Percentiles rank a stretch among this genome's conserved stretches.
phyloP scores from a whole-genome alignment of 768 basidiomycete genomes.

The Trametes punicea region DNA sequence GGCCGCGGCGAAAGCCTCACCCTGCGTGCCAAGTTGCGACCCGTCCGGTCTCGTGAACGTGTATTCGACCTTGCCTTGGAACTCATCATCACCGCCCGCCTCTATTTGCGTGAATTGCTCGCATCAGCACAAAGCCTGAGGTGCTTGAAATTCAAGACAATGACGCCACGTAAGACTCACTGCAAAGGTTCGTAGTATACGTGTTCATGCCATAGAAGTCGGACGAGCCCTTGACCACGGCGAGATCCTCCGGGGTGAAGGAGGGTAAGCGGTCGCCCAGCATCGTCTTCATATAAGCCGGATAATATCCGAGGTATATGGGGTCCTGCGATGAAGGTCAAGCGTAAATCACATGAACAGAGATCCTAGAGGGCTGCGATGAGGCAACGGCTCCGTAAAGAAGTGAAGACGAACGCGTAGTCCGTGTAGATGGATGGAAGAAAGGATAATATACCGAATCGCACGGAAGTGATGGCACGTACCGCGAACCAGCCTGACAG shows the following conservation, averaged over 20 bases:
- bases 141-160: not conserved
- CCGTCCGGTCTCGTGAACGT: constrained; percentile 68
- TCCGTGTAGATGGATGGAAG: not conserved
- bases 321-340: constrained; percentile 46
- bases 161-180: constrained; percentile 23
- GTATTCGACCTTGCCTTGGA: constrained; percentile 64
- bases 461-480: constrained; percentile 6
- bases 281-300: constrained; percentile 57
- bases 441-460: constrained; percentile 12
- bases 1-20: constrained; percentile 30
- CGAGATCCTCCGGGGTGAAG: constrained; percentile 56
- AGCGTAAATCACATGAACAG: not conserved
- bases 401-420: not conserved
- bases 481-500: constrained; percentile 56
- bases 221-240: constrained; percentile 60
- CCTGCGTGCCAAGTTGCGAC: constrained; percentile 64
- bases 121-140: not conserved
- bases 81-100: constrained; percentile 64
- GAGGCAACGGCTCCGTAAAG: not conserved
- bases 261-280: constrained; percentile 56
- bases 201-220: constrained; percentile 80
- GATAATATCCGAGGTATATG: constrained; percentile 73
- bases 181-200: constrained; percentile 62
- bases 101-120: constrained; percentile 33
- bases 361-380: not conserved